phyloP scores from a whole-genome alignment of 108 stramenopile species.

The Cyclotella choctawhatcheeana region DNA sequence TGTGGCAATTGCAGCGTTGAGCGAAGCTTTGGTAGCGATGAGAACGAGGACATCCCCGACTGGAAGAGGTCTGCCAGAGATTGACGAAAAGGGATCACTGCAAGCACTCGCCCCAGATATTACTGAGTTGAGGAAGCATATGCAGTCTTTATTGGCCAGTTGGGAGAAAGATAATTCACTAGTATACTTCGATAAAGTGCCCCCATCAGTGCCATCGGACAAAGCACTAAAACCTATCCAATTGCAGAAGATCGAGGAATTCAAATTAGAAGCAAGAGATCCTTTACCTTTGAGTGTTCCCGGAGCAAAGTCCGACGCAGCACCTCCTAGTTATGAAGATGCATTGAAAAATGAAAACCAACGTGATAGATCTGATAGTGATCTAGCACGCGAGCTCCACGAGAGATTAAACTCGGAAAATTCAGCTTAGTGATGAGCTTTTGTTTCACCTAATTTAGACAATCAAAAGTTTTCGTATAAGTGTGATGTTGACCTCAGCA shows the following conservation, averaged over 20 bases:
- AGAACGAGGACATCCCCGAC: constrained; percentile 48
- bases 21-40: constrained; percentile 69
- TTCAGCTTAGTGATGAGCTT: no score
- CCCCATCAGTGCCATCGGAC: constrained; percentile 70
- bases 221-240: constrained; percentile 68
- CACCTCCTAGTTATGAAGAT: constrained; percentile 43
- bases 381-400: constrained; percentile 80
- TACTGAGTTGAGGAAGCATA: constrained; percentile 72
- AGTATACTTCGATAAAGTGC: constrained; percentile 88
- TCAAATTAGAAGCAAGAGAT: constrained; percentile 66
- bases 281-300: constrained; percentile 63
- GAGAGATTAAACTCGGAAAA: constrained; percentile 62
- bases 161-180: constrained; percentile 88
- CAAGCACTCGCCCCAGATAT: constrained; percentile 67
- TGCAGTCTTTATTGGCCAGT: constrained; percentile 52
- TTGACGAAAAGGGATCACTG: constrained; percentile 61
- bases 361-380: constrained; percentile 71
- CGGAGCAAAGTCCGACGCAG: constrained; percentile 2
- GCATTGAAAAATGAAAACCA: constrained; percentile 27
- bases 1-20: constrained; percentile 80
- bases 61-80: constrained; percentile 67
- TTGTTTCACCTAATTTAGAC: no score
- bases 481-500: no score
- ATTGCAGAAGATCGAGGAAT: constrained; percentile 72
- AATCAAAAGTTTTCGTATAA: no score